These are phyloP conservation scores for Myriosclerotinia curreyana DNA, from an alignment of 2,329 filamentous ascomycete genomes.

Conservation along the genomic window DNA sequence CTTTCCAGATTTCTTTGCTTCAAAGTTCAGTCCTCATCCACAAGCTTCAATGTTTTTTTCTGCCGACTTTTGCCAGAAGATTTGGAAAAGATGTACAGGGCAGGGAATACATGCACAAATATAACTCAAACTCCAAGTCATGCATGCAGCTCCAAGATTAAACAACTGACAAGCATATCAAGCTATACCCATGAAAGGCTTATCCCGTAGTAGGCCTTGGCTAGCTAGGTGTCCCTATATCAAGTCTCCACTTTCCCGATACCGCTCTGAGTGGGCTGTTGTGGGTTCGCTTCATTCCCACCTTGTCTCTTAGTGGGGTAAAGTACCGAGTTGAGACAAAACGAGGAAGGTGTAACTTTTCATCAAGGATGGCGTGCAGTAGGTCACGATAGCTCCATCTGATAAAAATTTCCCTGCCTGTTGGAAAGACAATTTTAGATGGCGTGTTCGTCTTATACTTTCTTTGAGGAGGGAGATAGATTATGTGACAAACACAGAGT, in stretches of 20 bases:
- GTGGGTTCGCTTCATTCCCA: neutral
- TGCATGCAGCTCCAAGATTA: neutral
- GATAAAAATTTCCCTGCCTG: neutral
- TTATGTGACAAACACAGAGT: too few relatives aligned
- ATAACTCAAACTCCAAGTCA: neutral
- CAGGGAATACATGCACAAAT: too few relatives aligned
- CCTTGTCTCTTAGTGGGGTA: neutral
- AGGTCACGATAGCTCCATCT: neutral
- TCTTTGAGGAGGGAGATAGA: too few relatives aligned
- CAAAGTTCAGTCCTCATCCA: too few relatives aligned
- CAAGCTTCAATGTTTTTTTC: too few relatives aligned
- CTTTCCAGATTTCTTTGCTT: too few relatives aligned
- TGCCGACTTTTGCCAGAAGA: too few relatives aligned
- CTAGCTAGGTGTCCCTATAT: slow-evolving; percentile 9
- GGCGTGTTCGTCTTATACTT: too few relatives aligned
- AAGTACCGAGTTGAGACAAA: neutral
- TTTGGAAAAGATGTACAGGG: too few relatives aligned
- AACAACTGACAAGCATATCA: neutral
- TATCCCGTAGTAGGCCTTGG: neutral
- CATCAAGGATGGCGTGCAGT: too few relatives aligned
- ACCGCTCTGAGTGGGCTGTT: neutral
- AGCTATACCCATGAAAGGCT: neutral
- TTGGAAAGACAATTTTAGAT: too few relatives aligned
- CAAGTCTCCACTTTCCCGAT: slow-evolving; percentile 1
- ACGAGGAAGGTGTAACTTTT: neutral